Base-by-base conservation (phyloP, 179 eudicot species). In the Beta lomatogona region DNA sequence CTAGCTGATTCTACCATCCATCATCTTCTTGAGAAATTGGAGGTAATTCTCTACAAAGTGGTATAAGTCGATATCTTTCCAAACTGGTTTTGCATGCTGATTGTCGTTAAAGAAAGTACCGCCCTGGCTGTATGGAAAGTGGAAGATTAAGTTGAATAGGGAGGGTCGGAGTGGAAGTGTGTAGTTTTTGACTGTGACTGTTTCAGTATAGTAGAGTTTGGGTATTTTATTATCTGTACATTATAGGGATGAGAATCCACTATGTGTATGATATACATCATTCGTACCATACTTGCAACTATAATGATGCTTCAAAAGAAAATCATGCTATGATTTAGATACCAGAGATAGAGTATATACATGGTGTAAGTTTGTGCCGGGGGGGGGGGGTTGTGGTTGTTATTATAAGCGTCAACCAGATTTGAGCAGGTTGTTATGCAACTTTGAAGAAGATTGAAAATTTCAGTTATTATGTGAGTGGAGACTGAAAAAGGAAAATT, bases 1-100 rank as follows among this genome's bases (percentile, higher is more conserved):
- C 87, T 92, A 80, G 99, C 97, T 53, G 93, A 95, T 89, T 88
- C 92, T 61, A 94, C 98, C 72, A 94, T 95, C 82, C 90, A 92
- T 74, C 88, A 91, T 77, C 87, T 95, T 65, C 94, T 90, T 57
- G 99, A 95, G 89, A 95, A 91, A 88, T 80, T 95, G 12, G 98
- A 95, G 97, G 99, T 95, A 82, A 77, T 68, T 3, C 21, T 66
- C 10, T 36, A 10, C 10, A 21, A 36, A n/a, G 36, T 75, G 50
- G 19, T 57, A 6, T 31, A 54, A 41, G 31, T 50, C 28, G 50
- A n/a, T 36, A 2, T 53, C 16, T 12, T 75, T 19, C 8, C 25
- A 70, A n/a, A 70, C 22, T 9, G 6, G 2, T 12, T 44, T 71
- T 71, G 25, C 36, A 12, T n/a, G 58, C 28, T 21, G 15, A 5